These are phyloP conservation scores for Aureobasidium sp. DNA, from an alignment of 2,329 filamentous ascomycete species.

Conservation along the genomic window DNA sequence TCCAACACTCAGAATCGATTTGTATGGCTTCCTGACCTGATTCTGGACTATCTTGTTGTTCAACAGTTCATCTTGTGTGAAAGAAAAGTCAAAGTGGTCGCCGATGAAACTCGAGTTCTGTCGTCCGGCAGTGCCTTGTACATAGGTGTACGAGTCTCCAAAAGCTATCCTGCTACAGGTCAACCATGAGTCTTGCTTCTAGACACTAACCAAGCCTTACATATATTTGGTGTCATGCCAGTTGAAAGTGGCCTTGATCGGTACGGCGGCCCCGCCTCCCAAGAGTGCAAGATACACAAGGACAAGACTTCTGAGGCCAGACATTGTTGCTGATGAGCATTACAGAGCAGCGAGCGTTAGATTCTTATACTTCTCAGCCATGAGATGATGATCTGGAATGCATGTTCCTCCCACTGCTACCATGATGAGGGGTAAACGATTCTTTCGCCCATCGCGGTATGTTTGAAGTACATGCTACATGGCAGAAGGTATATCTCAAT, in stretches of 20 bases:
- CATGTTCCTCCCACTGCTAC: background rate
- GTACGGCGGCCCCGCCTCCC: background rate
- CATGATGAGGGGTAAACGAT: background rate
- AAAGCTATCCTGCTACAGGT: constrained; percentile 33
- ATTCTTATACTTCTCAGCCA: background rate
- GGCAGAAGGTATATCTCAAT: background rate
- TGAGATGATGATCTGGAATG: background rate
- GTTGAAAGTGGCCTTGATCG: constrained; percentile 12
- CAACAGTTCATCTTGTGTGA: constrained; percentile 36
- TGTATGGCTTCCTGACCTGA: constrained; percentile 12
- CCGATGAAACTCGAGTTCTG: constrained; percentile 47
- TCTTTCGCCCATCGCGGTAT: background rate
- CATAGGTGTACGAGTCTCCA: constrained; percentile 44
- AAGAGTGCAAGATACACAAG: background rate
- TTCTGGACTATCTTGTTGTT: constrained; percentile 45
- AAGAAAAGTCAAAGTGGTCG: constrained; percentile 40
- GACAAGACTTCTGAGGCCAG: background rate
- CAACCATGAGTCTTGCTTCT: background rate
- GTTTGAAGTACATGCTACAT: background rate
- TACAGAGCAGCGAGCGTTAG: background rate
- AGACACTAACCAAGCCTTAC: background rate
- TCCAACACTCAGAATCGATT: background rate
- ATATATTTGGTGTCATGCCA: constrained; percentile 15
- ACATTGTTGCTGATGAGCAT: background rate
- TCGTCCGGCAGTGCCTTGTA: constrained; percentile 44